Evolutionary conservation across 306 rosid species (phyloP).

Genomic region (Lathyrus tuberosus): DNA sequence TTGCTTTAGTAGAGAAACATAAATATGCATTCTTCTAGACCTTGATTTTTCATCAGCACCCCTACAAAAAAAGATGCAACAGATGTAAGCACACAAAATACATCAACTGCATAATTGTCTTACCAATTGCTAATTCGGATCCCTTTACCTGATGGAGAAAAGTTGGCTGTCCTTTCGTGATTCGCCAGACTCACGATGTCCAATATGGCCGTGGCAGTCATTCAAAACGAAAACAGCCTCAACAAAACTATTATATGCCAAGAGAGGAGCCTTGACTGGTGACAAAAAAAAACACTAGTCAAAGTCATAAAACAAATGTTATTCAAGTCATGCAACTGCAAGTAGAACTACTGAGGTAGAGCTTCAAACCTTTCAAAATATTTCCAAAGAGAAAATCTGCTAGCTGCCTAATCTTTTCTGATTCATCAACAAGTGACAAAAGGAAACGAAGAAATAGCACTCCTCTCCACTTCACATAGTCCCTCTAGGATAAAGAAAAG

Average conservation of each 20-base stretch:
- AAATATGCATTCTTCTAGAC: conserved; percentile 84
- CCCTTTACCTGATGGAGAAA: conserved; percentile 77
- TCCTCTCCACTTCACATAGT: conserved; percentile 98
- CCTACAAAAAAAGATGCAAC: conserved; percentile 47
- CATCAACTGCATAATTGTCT: conserved; percentile 26
- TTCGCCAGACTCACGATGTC: conserved; percentile 60
- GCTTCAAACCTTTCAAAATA: conserved; percentile 77
- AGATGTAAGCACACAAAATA: conserved; percentile 18
- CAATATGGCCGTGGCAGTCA: conserved; percentile 69
- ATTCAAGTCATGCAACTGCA: conserved; percentile 35
- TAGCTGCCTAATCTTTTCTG: conserved; percentile 80
- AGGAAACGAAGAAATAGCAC: conserved; percentile 94
- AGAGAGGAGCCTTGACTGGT: conserved; percentile 89
- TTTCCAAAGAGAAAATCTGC: conserved; percentile 83
- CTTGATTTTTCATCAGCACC: conserved; percentile 80
- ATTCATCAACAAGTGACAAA: conserved; percentile 90
- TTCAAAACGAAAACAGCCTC: conserved; percentile 91
- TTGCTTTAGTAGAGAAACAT: conserved; percentile 86
- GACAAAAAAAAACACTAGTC: conserved; percentile 29
- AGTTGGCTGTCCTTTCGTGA: conserved; percentile 60
- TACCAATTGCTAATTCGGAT: conserved; percentile 27
- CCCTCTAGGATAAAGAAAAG: conserved; percentile 61
- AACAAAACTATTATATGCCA: conserved; percentile 89
- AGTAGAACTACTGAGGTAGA: conserved; percentile 33
- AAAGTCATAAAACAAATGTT: conserved; percentile 19